Percentiles rank a stretch among this genome's conserved stretches.
Evolutionary conservation across 345 rosid species (phyloP).

Genomic region (Camelina sativa): DNA sequence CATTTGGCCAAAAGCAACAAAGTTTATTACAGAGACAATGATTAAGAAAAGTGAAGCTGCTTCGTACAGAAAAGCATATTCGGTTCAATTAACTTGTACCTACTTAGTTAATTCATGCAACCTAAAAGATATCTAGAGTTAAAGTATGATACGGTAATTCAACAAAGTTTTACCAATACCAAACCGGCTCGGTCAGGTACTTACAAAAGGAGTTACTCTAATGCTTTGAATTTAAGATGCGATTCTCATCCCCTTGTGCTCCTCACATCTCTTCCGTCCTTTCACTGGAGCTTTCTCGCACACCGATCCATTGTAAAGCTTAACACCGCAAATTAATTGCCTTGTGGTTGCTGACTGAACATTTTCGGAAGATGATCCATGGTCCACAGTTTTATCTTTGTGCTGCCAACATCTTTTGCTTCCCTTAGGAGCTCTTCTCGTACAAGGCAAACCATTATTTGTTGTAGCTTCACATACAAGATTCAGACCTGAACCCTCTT

Average conservation of each 20-base stretch:
- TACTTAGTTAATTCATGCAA: conserved; percentile 21
- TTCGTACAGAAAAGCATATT: conserved; percentile 25
- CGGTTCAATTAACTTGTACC: not conserved
- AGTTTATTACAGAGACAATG: not conserved
- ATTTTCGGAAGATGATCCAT: conserved; percentile 22
- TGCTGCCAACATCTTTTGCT: conserved; percentile 47
- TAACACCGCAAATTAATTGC: conserved; percentile 40
- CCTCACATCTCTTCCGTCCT: conserved; percentile 43
- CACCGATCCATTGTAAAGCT: conserved; percentile 36
- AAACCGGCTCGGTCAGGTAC: conserved; percentile 19
- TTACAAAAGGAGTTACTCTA: conserved; percentile 22
- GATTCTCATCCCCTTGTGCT: conserved; percentile 49
- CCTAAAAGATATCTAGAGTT: conserved; percentile 6
- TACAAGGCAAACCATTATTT: conserved; percentile 42
- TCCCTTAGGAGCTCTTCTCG: conserved; percentile 30
- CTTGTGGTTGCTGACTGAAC: conserved; percentile 21
- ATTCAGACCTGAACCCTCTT: not conserved
- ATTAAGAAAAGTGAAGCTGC: conserved; percentile 5
- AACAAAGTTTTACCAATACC: conserved; percentile 11
- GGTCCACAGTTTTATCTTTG: conserved; percentile 28
- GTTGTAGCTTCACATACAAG: conserved; percentile 40
- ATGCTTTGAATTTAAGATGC: conserved; percentile 25
- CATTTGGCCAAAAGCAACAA: not conserved
- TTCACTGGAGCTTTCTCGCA: conserved; percentile 40
- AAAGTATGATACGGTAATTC: conserved; percentile 9